Base-by-base conservation (phyloP, 768 basidiomycete species). In the Suillus cothurnatus region DNA sequence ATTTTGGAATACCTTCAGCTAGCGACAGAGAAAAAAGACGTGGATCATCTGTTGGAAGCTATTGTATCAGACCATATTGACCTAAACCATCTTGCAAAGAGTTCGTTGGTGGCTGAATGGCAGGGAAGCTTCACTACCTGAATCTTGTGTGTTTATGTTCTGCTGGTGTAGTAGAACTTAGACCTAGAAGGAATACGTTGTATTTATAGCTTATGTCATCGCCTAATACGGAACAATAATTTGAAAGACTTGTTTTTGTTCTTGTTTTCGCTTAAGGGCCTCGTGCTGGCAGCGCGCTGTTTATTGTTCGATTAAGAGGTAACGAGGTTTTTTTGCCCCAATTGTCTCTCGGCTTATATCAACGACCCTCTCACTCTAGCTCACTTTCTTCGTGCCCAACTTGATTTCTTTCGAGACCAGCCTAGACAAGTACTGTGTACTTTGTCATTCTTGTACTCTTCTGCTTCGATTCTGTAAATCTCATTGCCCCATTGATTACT, bases 211-310 rank as follows among this genome's bases (percentile, higher is more conserved):
- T 71, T 66, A 72, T 52, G 60, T 72, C 70, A 69, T 5, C 31
- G 49, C 52, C 68, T 62, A 32, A 64, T 70, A 52, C 7, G 17
- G 68, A 57, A 75, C 66, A 73, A 65, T 26, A 65, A 9, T 55
- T 49, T 34, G 28, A 19, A 19, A 31, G 11, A 9, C 26, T 8
- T 7, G 4, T 14, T 14, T 26, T 55, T 55, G 19, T 53, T 55
- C 21, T n/a, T 21, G 11, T 32, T 55, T 55, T 55, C 21, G 6
- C 21, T 1, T n/a, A n/a, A n/a, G n/a, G 17, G 21, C 53, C 53
- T 55, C 53, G 21, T 55, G 53, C 2, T 55, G 31, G 6, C 21
- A 21, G 53, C 47, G 23, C 47, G 47, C 39, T 19, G 50, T 26
- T 12, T 43, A 62, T 70, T 63, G 61, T 67, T 61, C 60, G 32